Evolutionary conservation across 495 filamentous ascomycete species (phyloP).

Genomic region (Paragyromitra xinjiangensis): DNA sequence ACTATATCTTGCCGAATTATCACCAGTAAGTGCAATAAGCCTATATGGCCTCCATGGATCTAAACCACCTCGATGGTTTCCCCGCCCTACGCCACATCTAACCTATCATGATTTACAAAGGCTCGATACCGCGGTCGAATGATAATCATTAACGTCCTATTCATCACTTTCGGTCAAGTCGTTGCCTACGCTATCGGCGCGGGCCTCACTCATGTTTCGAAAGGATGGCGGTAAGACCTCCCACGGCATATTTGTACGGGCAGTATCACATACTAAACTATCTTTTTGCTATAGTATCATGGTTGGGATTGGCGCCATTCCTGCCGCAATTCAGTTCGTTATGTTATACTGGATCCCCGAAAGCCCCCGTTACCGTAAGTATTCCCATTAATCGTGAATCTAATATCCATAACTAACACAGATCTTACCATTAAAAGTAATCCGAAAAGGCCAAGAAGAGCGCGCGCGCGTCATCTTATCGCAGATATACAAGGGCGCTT

Average conservation of each 20-base stretch:
- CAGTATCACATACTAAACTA: slow-evolving; percentile 3
- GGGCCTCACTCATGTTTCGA: slow-evolving; percentile 62
- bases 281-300: slow-evolving; percentile 53
- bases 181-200: slow-evolving; percentile 65
- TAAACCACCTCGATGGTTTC: not conserved
- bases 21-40: slow-evolving; percentile 57
- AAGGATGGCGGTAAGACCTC: slow-evolving; percentile 63
- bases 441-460: slow-evolving; percentile 39
- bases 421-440: slow-evolving; percentile 14
- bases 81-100: not conserved
- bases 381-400: not conserved
- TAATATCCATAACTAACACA: not conserved
- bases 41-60: not conserved
- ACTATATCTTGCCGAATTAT: slow-evolving; percentile 70
- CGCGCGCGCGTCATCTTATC: slow-evolving; percentile 38
- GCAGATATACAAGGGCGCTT: slow-evolving; percentile 44
- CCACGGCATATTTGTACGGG: not conserved
- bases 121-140: slow-evolving; percentile 65
- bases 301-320: slow-evolving; percentile 64
- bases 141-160: slow-evolving; percentile 67
- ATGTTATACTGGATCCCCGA: slow-evolving; percentile 64
- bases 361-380: slow-evolving; percentile 61
- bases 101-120: slow-evolving; percentile 7
- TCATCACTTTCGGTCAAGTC: slow-evolving; percentile 65
- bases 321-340: slow-evolving; percentile 61